phyloP scores from a whole-genome alignment of 2,329 filamentous ascomycete genomes.

The Capronia coronata region DNA sequence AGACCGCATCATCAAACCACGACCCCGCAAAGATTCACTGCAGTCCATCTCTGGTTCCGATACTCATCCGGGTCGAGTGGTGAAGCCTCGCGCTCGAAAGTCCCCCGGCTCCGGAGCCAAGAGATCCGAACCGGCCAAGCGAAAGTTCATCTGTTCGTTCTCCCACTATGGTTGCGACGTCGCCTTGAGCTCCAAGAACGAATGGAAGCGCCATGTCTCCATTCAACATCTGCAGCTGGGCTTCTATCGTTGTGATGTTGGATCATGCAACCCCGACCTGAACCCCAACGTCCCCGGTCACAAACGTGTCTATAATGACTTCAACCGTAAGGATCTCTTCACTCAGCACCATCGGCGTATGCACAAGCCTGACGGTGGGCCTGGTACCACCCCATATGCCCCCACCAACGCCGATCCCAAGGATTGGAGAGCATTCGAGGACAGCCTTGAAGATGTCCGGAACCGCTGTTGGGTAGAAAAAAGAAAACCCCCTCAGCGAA shows the following conservation, averaged over 20 bases:
- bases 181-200: slow-evolving; percentile 75
- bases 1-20: slow-evolving; percentile 27
- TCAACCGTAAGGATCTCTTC: slow-evolving; percentile 90
- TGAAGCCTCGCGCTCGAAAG: slow-evolving; percentile 29
- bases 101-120: slow-evolving; percentile 28
- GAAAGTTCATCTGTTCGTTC: slow-evolving; percentile 70
- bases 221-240: slow-evolving; percentile 71
- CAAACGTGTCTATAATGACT: slow-evolving; percentile 51
- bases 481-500: slow-evolving; percentile 55
- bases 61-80: slow-evolving; percentile 26
- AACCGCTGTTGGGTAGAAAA: slow-evolving; percentile 53
- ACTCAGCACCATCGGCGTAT: slow-evolving; percentile 82
- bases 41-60: slow-evolving; percentile 25
- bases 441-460: slow-evolving; percentile 53
- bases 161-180: slow-evolving; percentile 67
- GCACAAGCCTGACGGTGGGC: slow-evolving; percentile 51
- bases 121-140: slow-evolving; percentile 28
- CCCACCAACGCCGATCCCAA: slow-evolving; percentile 24
- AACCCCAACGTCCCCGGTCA: slow-evolving; percentile 24
- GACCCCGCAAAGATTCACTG: slow-evolving; percentile 28
- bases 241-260: slow-evolving; percentile 71
- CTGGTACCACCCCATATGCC: slow-evolving; percentile 21
- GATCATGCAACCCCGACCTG: slow-evolving; percentile 42
- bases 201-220: slow-evolving; percentile 86
- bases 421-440: slow-evolving; percentile 40